Evolutionary conservation across 768 basidiomycete species (phyloP).

Genomic region (Gymnopilus junonius): DNA sequence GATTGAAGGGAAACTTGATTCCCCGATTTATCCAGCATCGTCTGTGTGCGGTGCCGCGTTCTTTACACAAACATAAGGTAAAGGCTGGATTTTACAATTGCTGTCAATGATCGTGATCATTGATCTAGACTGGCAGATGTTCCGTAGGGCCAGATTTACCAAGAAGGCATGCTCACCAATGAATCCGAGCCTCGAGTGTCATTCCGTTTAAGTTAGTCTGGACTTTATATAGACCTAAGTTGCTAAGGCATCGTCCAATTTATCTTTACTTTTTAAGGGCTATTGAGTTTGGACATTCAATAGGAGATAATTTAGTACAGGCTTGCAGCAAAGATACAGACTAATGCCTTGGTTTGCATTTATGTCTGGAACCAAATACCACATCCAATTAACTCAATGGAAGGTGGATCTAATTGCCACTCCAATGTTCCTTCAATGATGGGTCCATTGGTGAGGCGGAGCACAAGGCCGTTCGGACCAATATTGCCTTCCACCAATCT

Average conservation of each 20-base stretch:
- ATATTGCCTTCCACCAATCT: conserved; percentile 4
- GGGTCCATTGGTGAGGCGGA: conserved; percentile 3
- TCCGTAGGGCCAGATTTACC: background rate
- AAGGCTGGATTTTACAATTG: background rate
- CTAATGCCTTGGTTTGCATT: background rate
- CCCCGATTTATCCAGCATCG: conserved; percentile 1
- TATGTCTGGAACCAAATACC: conserved; percentile 9
- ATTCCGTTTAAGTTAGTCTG: background rate
- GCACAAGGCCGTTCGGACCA: conserved; percentile 1
- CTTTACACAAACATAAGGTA: conserved; percentile 1
- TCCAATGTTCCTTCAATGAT: conserved; percentile 2
- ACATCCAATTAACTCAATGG: conserved; percentile 4
- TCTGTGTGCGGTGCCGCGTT: background rate
- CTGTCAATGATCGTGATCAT: background rate
- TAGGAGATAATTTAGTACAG: too few species aligned
- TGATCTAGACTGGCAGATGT: background rate
- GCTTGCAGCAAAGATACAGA: too few species aligned
- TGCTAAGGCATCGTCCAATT: too few species aligned
- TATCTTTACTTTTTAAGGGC: too few species aligned
- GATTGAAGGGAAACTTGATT: conserved; percentile 3
- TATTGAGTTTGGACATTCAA: too few species aligned
- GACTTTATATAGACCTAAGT: background rate
- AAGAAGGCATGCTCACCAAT: too few species aligned
- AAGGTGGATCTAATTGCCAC: background rate
- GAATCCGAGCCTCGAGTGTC: background rate